A percentile compares a stretch with the other conserved stretches of the same genome.
Conservation (phyloP, 164 flowering plant genomes). For the Tetracentron sinense region DNA sequence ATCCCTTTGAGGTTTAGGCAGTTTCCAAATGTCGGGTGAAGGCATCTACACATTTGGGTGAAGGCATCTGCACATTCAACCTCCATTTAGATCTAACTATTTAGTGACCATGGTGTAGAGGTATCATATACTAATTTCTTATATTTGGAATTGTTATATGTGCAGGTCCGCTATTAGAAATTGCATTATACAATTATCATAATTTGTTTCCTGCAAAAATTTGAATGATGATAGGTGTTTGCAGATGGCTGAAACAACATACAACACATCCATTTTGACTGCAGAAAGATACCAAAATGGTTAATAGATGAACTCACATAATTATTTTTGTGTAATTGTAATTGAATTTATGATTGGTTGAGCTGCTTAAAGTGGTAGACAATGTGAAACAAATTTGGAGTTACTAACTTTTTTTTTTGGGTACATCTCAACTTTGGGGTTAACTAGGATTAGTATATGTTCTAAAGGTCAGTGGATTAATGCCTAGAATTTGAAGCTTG, state of each 20-base stretch:
- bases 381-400: not conserved
- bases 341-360: not conserved
- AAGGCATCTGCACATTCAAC: no score
- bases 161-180: conserved; percentile 50
- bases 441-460: no score
- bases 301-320: conserved; percentile 17
- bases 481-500: no score
- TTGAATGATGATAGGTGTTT: conserved; percentile 9
- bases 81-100: no score
- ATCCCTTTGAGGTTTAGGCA: no score
- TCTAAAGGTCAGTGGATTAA: no score
- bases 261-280: conserved; percentile 73
- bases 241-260: conserved; percentile 94
- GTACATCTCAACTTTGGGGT: no score
- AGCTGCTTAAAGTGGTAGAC: not conserved
- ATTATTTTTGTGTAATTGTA: not conserved
- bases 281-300: conserved; percentile 78
- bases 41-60: no score
- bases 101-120: no score
- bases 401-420: no score
- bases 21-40: no score
- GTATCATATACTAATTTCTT: no score
- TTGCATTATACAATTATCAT: not conserved
- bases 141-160: conserved; percentile 83
- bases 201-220: not conserved